phyloP scores from a whole-genome alignment of 495 filamentous ascomycete species.

The Pyrenula aspistea region DNA sequence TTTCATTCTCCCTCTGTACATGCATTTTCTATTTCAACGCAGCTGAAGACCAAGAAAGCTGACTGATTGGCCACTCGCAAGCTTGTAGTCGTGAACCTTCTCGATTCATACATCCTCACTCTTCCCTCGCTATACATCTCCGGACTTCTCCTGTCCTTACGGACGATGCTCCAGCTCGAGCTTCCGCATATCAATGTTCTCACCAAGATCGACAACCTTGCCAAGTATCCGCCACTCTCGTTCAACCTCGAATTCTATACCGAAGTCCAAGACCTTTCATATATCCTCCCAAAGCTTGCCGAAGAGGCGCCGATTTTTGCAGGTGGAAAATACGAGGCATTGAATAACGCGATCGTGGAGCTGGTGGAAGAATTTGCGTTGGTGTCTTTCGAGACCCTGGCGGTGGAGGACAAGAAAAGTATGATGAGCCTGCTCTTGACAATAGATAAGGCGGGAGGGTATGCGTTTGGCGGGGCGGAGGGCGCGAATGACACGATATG shows the following conservation, averaged over 20 bases:
- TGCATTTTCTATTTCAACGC: not conserved
- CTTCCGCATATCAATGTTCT: slow-evolving; percentile 90
- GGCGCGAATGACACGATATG: slow-evolving; percentile 89
- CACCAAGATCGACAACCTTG: slow-evolving; percentile 91
- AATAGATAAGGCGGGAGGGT: slow-evolving; percentile 84
- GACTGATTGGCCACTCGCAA: slow-evolving; percentile 32
- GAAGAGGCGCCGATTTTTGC: slow-evolving; percentile 19
- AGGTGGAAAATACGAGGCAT: slow-evolving; percentile 53
- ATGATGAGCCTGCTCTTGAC: slow-evolving; percentile 84
- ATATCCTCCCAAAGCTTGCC: slow-evolving; percentile 59
- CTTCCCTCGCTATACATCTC: slow-evolving; percentile 91
- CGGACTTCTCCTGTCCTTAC: slow-evolving; percentile 78
- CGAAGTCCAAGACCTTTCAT: slow-evolving; percentile 85
- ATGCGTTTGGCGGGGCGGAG: slow-evolving; percentile 83
- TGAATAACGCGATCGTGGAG: slow-evolving; percentile 79
- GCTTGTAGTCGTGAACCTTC: slow-evolving; percentile 82
- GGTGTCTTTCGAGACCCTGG: slow-evolving; percentile 83
- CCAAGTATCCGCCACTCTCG: slow-evolving; percentile 65
- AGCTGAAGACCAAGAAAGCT: slow-evolving; percentile 4
- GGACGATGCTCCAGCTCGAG: slow-evolving; percentile 96
- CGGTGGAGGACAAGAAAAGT: slow-evolving; percentile 88
- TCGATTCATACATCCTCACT: slow-evolving; percentile 84
- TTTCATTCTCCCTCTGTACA: slow-evolving; percentile 8
- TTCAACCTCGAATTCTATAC: slow-evolving; percentile 97
- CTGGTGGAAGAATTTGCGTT: slow-evolving; percentile 81